Conservation (phyloP, 352 stramenopile species). For the Phytophthora constricta region DNA sequence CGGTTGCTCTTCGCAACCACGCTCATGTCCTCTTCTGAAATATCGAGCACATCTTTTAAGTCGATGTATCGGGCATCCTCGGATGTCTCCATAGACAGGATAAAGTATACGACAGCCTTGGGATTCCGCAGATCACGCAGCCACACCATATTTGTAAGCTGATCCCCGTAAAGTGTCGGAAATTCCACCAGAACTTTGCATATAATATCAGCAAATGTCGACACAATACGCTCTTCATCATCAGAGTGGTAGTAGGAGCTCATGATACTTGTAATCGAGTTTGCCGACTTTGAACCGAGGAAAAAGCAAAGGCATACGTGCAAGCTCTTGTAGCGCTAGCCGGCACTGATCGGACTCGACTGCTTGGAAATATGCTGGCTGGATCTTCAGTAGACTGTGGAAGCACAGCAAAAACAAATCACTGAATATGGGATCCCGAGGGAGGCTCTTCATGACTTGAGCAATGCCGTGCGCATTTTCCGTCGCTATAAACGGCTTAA, state of each 20-base stretch:
- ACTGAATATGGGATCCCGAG: conserved; percentile 73
- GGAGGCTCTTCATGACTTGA: conserved; percentile 85
- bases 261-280: conserved; percentile 64
- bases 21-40: conserved; percentile 64
- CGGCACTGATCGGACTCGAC: conserved; percentile 55
- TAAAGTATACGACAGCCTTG: conserved; percentile 67
- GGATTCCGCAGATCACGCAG: conserved; percentile 53
- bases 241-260: conserved; percentile 48
- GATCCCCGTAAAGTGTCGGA: conserved; percentile 72
- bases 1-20: conserved; percentile 63
- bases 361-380: conserved; percentile 67
- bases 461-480: conserved; percentile 78
- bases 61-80: conserved; percentile 65
- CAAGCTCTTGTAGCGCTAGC: conserved; percentile 54
- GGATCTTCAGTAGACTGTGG: conserved; percentile 52
- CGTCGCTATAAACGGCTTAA: conserved; percentile 62
- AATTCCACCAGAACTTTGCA: conserved; percentile 64
- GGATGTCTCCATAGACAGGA: conserved; percentile 56
- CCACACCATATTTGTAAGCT: conserved; percentile 74
- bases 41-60: conserved; percentile 55
- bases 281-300: conserved; percentile 58
- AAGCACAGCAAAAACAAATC: conserved; percentile 83
- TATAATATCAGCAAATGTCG: conserved; percentile 76
- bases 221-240: conserved; percentile 44
- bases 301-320: conserved; percentile 78